Percentiles rank a stretch among this genome's conserved stretches.
Conservation (phyloP, 2,329 filamentous ascomycete genomes). For the Orbilia javanica region DNA sequence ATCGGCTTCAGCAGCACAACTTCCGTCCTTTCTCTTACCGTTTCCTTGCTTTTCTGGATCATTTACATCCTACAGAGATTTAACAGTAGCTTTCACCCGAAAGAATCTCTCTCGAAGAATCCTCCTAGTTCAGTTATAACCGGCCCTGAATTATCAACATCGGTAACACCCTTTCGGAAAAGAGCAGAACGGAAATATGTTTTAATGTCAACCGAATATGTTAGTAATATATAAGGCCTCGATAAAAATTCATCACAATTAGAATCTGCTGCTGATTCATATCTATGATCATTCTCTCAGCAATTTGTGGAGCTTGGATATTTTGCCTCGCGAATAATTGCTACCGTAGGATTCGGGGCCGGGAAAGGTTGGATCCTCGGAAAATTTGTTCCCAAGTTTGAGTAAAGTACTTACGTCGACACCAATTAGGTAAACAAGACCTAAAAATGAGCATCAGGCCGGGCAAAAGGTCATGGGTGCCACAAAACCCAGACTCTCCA, state of each 20-base stretch:
- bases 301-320: background rate
- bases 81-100: too few relatives aligned
- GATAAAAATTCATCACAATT: background rate
- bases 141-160: background rate
- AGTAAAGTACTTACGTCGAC: too few relatives aligned
- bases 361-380: too few relatives aligned
- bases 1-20: background rate
- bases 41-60: background rate
- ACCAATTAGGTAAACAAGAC: background rate
- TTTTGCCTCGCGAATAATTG: background rate
- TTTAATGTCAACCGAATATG: background rate
- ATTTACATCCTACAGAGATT: too few relatives aligned
- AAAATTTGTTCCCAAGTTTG: too few relatives aligned
- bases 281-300: background rate
- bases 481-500: background rate
- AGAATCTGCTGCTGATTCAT: background rate
- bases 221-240: background rate
- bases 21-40: background rate
- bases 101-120: too few relatives aligned
- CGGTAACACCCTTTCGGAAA: background rate
- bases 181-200: slow-evolving; percentile 3
- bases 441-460: background rate
- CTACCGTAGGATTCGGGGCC: too few relatives aligned
- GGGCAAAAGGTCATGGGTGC: background rate
- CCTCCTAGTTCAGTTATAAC: too few relatives aligned